Percentiles rank a stretch among this genome's conserved stretches.
Conservation (phyloP, 352 stramenopile species). For the Phytophthora ramorum region DNA sequence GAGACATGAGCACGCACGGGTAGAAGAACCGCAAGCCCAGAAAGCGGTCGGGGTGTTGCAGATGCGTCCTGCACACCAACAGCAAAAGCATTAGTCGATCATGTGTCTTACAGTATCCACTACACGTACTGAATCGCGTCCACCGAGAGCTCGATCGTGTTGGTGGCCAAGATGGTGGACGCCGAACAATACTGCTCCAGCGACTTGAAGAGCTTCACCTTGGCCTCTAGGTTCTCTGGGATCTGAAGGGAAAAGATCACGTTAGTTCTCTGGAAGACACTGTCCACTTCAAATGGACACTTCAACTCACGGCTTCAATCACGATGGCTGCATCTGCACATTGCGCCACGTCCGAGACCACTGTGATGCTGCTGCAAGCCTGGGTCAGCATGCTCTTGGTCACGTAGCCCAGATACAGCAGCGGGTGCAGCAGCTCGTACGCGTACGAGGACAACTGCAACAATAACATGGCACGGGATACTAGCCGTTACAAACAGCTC, state of each 20-base stretch:
- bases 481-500: not conserved
- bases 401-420: constrained; percentile 79
- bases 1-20: constrained; percentile 67
- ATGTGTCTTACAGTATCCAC: not conserved
- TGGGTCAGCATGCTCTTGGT: constrained; percentile 79
- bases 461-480: not conserved
- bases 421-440: constrained; percentile 71
- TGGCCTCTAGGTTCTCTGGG: constrained; percentile 63
- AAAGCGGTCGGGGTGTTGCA: constrained; percentile 56
- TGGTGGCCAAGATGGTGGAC: constrained; percentile 67
- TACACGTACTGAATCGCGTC: constrained; percentile 66
- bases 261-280: not conserved
- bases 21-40: constrained; percentile 81
- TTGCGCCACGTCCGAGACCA: constrained; percentile 54
- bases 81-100: not conserved
- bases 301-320: constrained; percentile 60
- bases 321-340: constrained; percentile 58
- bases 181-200: constrained; percentile 63
- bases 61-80: constrained; percentile 31
- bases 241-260: constrained; percentile 38
- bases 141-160: constrained; percentile 64
- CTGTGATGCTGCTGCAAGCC: constrained; percentile 55
- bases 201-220: constrained; percentile 65
- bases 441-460: constrained; percentile 59
- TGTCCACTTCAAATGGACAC: not conserved